These are phyloP conservation scores for Sarocladiaceae sp. DNA, from an alignment of 2,329 filamentous ascomycete species.

Conservation along the genomic window DNA sequence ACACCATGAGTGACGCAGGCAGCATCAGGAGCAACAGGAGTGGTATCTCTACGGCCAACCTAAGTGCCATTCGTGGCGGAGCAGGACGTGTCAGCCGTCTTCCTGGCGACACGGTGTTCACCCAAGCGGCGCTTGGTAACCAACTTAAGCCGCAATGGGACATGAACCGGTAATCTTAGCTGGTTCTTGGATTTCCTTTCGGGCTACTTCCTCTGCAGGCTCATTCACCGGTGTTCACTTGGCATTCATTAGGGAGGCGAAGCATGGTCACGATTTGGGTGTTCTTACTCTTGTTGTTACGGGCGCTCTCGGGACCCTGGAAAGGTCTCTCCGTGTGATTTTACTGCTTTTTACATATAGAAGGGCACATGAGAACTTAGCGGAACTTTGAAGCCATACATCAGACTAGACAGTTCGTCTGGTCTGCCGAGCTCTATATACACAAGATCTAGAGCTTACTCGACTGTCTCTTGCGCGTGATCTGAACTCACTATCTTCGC, in stretches of 20 bases:
- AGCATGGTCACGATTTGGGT: slow-evolving; percentile 7
- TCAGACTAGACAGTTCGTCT: no score
- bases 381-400: no score
- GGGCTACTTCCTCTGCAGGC: background rate
- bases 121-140: slow-evolving; percentile 58
- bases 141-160: slow-evolving; percentile 55
- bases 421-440: no score
- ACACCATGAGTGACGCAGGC: slow-evolving; percentile 58
- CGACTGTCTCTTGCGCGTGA: no score
- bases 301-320: background rate
- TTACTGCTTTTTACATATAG: slow-evolving; percentile 1
- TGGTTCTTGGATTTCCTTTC: background rate
- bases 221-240: slow-evolving; percentile 4
- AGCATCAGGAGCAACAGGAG: slow-evolving; percentile 60
- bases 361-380: no score
- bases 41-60: slow-evolving; percentile 66
- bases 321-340: background rate
- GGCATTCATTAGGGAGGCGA: slow-evolving; percentile 4
- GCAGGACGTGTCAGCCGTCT: slow-evolving; percentile 83
- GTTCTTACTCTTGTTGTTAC: background rate
- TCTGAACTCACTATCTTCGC: no score
- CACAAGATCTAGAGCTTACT: background rate
- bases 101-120: slow-evolving; percentile 75
- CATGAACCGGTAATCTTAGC: slow-evolving; percentile 25
- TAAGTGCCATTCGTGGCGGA: slow-evolving; percentile 68